Conservation (phyloP, 257 asterid genomes). For the Euphrasia confusa region DNA sequence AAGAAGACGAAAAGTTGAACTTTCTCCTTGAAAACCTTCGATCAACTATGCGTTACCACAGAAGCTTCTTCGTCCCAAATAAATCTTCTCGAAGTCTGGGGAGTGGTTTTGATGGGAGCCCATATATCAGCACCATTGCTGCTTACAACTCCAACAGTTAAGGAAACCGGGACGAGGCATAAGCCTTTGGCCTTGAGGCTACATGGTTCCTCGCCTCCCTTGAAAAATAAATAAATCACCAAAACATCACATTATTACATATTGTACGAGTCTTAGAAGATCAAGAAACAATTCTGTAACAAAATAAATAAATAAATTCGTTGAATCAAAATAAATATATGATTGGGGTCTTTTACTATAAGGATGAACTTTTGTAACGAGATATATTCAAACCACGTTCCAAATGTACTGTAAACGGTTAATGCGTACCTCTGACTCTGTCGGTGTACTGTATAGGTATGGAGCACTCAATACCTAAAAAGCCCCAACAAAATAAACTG, state of each 20-base stretch:
- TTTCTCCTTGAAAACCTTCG: background rate
- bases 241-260: background rate
- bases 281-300: too few species aligned
- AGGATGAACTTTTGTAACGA: too few species aligned
- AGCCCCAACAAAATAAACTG: conserved; percentile 10
- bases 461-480: conserved; percentile 91
- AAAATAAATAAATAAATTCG: too few species aligned
- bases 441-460: conserved; percentile 43
- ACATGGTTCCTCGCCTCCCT: conserved; percentile 40
- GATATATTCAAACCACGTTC: background rate
- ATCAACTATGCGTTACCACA: conserved; percentile 23
- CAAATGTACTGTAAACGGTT: background rate
- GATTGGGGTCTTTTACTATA: too few species aligned
- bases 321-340: too few species aligned
- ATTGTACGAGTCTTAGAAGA: too few species aligned
- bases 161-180: conserved; percentile 66
- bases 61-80: conserved; percentile 27
- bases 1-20: background rate
- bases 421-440: conserved; percentile 43
- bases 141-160: conserved; percentile 52
- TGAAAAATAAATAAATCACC: conserved; percentile 1
- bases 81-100: conserved; percentile 27
- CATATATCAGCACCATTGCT: conserved; percentile 97
- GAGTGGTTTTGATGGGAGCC: conserved; percentile 69
- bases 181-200: conserved; percentile 67